Base-by-base conservation (phyloP, 768 basidiomycete genomes). In the Phylloporus arenicola region DNA sequence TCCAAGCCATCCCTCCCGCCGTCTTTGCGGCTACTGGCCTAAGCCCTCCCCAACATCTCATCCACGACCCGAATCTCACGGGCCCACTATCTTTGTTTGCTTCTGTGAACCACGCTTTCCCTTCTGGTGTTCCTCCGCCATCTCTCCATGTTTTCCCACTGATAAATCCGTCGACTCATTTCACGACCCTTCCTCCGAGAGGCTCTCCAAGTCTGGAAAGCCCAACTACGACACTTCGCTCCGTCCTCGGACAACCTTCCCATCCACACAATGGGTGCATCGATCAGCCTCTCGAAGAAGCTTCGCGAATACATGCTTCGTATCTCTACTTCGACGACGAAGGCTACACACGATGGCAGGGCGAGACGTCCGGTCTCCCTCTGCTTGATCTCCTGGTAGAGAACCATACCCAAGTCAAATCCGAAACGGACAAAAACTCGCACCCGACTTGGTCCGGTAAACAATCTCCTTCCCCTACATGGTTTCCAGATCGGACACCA, bases 331-430 rank as follows among this genome's bases (percentile, higher is more conserved):
- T 88, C 52, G 89, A 92, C 55, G 88, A 92, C 61, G 88, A 91
- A 64, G 89, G 89, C 3, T 87, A 84, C 62, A 88, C 89, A 0
- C 73, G 89, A 50, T 92, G 89, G 89, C 89, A 92, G 70, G 92
- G 93, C 27, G 92, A 94, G 60, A 91, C 91, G 1, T 94, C 92
- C 4, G 92, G 93, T 22, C 78, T 95, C 0, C 93, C 93, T 6
- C 78, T 95, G 4, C 78, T 94, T 24, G 89, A 94, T 64, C 70
- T 91, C 8, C 73, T 96, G 24, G 80, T 90, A 25, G 90, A 92
- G 62, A 77, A 81, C 31, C 83, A 85, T 56, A 69, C 74, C 6
- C 67, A 72, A 10, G 61, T 70, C 50, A 72, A 70, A 54, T 55
- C 64, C 47, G 57, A 72, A 63, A 53, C 73, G 0, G 50, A 67